These are phyloP conservation scores for Nasturtium officinale DNA, from an alignment of 345 rosid species.

Conservation along the genomic window DNA sequence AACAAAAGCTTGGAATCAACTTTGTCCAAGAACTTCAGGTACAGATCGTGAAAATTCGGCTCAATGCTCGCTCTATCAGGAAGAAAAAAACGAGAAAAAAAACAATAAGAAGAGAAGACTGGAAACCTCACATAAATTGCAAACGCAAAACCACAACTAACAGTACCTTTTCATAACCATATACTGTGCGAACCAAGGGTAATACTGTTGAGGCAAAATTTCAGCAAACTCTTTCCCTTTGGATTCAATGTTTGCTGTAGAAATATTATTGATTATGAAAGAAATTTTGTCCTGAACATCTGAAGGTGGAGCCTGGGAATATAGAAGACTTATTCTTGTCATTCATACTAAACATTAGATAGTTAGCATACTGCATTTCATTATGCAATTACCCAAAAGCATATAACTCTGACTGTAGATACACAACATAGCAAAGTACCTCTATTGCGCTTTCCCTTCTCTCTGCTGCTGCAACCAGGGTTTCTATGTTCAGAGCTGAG, in stretches of 20 bases:
- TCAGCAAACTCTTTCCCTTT: constrained; percentile 90
- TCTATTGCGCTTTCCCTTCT: constrained; percentile 86
- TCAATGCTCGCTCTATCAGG: constrained; percentile 90
- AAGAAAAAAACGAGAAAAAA: constrained; percentile 4
- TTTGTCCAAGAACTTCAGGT: constrained; percentile 94
- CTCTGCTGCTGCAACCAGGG: constrained; percentile 96
- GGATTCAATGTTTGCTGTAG: constrained; percentile 71
- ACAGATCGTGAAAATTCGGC: constrained; percentile 93
- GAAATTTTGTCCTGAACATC: constrained; percentile 90
- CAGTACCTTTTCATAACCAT: constrained; percentile 95
- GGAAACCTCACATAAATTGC: constrained; percentile 1
- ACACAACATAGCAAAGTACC: constrained; percentile 49
- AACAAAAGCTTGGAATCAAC: constrained; percentile 73
- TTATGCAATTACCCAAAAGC: constrained; percentile 13
- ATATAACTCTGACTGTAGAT: background rate
- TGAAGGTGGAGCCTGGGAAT: constrained; percentile 73
- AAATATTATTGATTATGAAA: constrained; percentile 85
- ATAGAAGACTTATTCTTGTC: constrained; percentile 16
- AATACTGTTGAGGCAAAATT: constrained; percentile 72
- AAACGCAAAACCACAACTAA: background rate
- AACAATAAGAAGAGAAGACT: constrained; percentile 7
- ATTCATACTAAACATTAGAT: constrained; percentile 4
- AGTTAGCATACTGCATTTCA: constrained; percentile 5
- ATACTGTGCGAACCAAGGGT: constrained; percentile 97
- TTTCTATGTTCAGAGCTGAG: constrained; percentile 94